Evolutionary conservation across 306 rosid genomes (phyloP).

Genomic region (Begonia masoniana): DNA sequence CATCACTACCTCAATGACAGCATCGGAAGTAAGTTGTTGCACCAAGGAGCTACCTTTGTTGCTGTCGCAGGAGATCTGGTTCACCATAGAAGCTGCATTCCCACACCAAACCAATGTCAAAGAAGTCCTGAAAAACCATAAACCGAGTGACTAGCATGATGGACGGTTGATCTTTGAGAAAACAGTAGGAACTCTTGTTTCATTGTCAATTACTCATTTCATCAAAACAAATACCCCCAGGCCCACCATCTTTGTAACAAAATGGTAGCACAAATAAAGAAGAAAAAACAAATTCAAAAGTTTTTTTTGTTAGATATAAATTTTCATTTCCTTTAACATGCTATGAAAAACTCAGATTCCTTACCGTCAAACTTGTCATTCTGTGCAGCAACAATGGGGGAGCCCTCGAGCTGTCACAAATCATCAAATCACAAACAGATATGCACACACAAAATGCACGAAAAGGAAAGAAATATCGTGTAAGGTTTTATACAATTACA

Average conservation of each 20-base stretch:
- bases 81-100: conserved; percentile 96
- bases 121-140: conserved; percentile 48
- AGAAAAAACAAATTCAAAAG: no score
- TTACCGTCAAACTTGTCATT: conserved; percentile 87
- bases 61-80: conserved; percentile 63
- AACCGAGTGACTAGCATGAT: conserved; percentile 39
- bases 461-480: neutral
- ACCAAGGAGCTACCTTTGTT: conserved; percentile 20
- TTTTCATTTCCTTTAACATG: neutral
- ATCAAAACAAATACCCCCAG: neutral
- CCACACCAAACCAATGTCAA: conserved; percentile 75
- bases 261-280: neutral
- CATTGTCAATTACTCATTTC: neutral
- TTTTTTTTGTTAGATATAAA: no score
- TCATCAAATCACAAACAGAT: conserved; percentile 6
- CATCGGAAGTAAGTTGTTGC: conserved; percentile 69
- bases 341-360: conserved; percentile 11
- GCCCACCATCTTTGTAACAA: neutral
- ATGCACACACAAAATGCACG: conserved; percentile 7
- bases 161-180: conserved; percentile 13
- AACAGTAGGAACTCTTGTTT: neutral
- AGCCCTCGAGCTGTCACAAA: conserved; percentile 66
- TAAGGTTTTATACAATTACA: neutral
- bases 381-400: conserved; percentile 73
- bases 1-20: conserved; percentile 63